Evolutionary conservation across 805 yeast genomes (phyloP).

Genomic region (Starmerella etchellsii): DNA sequence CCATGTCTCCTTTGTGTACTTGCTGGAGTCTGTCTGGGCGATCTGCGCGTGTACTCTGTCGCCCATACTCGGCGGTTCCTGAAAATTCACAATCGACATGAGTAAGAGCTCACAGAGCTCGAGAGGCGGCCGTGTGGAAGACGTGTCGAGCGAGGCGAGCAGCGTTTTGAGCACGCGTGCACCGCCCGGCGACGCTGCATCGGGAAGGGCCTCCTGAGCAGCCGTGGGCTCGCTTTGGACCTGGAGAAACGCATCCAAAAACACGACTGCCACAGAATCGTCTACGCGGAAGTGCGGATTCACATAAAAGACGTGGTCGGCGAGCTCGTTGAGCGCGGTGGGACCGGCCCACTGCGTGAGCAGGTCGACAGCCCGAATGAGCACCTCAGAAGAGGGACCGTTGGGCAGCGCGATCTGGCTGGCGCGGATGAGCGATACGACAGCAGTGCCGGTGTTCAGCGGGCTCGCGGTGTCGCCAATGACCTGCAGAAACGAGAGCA

Average conservation of each 20-base stretch:
- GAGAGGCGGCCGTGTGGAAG: conserved; percentile 9
- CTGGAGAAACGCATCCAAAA: conserved; percentile 20
- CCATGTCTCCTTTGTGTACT: conserved; percentile 28
- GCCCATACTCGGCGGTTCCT: conserved; percentile 15
- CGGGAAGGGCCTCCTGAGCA: not conserved
- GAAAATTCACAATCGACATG: conserved; percentile 22
- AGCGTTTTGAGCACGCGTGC: conserved; percentile 12
- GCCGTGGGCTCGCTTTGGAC: not conserved
- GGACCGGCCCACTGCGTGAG: conserved; percentile 1
- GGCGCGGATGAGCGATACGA: conserved; percentile 1
- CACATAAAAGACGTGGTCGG: conserved; percentile 6
- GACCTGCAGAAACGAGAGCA: conserved; percentile 7
- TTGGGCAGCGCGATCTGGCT: conserved; percentile 2
- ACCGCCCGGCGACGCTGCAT: conserved; percentile 4
- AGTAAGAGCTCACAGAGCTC: conserved; percentile 24
- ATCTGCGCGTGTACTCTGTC: conserved; percentile 7
- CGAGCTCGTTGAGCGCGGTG: conserved; percentile 7
- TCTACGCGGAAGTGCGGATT: conserved; percentile 14
- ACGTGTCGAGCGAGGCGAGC: not conserved
- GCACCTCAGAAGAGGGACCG: conserved; percentile 1
- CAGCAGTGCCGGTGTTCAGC: not conserved
- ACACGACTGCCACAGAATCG: conserved; percentile 9
- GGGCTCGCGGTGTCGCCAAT: conserved; percentile 2
- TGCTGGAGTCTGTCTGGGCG: not conserved
- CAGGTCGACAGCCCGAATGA: conserved; percentile 1